Conservation (phyloP, 305 asterid genomes). For the Fraxinus albicans region DNA sequence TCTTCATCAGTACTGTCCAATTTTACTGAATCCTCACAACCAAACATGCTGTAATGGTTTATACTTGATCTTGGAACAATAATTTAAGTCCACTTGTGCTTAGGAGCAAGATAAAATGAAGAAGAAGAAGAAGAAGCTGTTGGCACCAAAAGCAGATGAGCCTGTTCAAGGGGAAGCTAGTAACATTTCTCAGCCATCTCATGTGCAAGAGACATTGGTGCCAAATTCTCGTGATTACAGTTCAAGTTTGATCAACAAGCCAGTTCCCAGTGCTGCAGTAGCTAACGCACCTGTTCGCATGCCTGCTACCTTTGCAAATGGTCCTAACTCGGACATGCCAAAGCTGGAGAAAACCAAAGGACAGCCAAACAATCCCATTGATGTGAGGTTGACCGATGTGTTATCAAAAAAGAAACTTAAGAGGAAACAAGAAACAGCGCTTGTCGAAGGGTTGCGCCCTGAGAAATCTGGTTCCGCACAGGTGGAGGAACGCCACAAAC, state of each 20-base stretch:
- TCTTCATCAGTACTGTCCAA: neutral
- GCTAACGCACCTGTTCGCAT: conserved; percentile 36
- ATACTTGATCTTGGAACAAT: neutral
- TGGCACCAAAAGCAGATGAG: conserved; percentile 44
- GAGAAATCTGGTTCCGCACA: conserved; percentile 42
- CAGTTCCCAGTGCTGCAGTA: conserved; percentile 31
- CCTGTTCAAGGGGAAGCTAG: conserved; percentile 15
- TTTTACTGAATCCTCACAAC: neutral
- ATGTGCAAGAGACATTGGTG: neutral
- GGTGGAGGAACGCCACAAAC: conserved; percentile 44
- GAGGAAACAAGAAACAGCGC: conserved; percentile 48
- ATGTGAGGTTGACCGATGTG: conserved; percentile 33
- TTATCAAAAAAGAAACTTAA: conserved; percentile 56
- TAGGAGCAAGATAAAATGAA: conserved; percentile 69
- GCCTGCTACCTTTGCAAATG: conserved; percentile 36
- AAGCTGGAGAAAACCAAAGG: conserved; percentile 62
- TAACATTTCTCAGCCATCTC: conserved; percentile 29
- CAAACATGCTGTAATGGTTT: neutral
- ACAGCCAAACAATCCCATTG: conserved; percentile 36
- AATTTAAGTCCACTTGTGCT: neutral
- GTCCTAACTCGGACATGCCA: conserved; percentile 39
- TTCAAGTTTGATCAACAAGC: conserved; percentile 3
- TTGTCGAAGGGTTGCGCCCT: conserved; percentile 34
- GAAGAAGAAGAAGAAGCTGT: conserved; percentile 55
- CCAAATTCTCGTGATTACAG: neutral